Conservation (phyloP, 139 green algal genomes). For the Chlamydomonas asymmetrica region DNA sequence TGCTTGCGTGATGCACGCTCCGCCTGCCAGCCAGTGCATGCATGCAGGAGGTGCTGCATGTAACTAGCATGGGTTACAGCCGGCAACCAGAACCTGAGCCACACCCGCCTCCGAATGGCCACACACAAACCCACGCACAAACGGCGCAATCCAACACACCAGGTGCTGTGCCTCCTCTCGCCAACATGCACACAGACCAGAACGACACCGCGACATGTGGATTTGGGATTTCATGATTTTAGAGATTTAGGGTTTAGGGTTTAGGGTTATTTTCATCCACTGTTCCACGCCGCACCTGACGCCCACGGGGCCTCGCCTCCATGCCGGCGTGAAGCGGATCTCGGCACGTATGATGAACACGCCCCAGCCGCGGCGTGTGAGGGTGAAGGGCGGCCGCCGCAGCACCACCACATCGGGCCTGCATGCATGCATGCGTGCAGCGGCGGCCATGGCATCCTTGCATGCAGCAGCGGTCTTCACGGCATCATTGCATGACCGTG, state of each 20-base stretch:
- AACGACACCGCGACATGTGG: no score
- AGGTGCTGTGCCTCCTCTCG: neutral
- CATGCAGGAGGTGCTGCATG: neutral
- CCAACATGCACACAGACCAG: neutral
- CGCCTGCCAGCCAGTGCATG: neutral
- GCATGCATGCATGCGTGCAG: no score
- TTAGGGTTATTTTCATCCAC: neutral
- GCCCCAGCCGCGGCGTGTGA: conserved; percentile 12
- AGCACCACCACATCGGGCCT: conserved; percentile 11
- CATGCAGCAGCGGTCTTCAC: no score
- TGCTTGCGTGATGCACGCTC: neutral
- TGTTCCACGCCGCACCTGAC: conserved; percentile 4
- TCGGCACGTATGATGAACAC: conserved; percentile 13
- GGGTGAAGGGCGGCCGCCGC: neutral
- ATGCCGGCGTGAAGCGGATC: conserved; percentile 5
- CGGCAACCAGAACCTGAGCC: neutral
- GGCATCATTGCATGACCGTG: no score
- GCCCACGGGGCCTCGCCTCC: conserved; percentile 3
- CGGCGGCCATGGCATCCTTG: no score
- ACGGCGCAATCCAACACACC: neutral
- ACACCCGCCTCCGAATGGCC: neutral
- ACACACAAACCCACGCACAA: no score
- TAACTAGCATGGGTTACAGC: neutral
- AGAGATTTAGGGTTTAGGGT: no score
- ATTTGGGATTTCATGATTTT: no score